Evolutionary conservation across 495 filamentous ascomycete species (phyloP), one percentile per base, ranked within the genome.

Genomic region (Trichoderma reesei): DNA sequence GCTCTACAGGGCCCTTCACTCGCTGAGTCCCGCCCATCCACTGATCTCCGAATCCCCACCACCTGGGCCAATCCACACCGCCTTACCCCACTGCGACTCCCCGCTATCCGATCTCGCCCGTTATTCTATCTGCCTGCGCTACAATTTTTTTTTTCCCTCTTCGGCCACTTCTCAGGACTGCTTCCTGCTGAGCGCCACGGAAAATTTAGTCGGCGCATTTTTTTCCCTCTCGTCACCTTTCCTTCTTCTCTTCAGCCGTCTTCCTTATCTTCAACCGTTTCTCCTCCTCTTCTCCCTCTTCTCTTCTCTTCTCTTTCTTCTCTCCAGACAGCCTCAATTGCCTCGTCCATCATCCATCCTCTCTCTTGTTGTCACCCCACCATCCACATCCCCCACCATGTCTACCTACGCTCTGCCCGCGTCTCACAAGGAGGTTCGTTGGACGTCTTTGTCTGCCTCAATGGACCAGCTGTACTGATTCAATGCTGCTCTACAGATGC

Each of bases 401-500:
- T 56, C 65, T 62, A 67, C 65, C 73, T 98, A 98, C 78, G 88
- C 94, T 74, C 88, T 98, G 68, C 86, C 92, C 60, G 79, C 91
- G 77, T 80, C 88, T 76, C 93, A 98, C 83, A 86, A 89, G 83
- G 86, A 91, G 73, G 92, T 96, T 73, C 75, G 90, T 82, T 48
- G 16, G 44, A 18, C n/a, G 44, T 1, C 8, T 65, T 20, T 9
- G 20, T 14, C 1, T 65, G 42, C 62, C 11, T 16, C 37, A 42
- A 41, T 41, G 63, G 41, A 61, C 11, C 11, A 31, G n/a, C 38
- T 31, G 7, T 37, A 38, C 44, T 65, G 41, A 66, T 86, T 78
- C 87, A 82, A 82, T 75, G 80, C 75, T 68, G 37, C 66, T 67
- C 41, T 10, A 65, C 68, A 96, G 92, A 86, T 97, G 80, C 90